Evolutionary conservation across 441 rosid genomes (phyloP), one percentile per base, ranked within the genome.

Genomic region (Gossypium gossypioides): DNA sequence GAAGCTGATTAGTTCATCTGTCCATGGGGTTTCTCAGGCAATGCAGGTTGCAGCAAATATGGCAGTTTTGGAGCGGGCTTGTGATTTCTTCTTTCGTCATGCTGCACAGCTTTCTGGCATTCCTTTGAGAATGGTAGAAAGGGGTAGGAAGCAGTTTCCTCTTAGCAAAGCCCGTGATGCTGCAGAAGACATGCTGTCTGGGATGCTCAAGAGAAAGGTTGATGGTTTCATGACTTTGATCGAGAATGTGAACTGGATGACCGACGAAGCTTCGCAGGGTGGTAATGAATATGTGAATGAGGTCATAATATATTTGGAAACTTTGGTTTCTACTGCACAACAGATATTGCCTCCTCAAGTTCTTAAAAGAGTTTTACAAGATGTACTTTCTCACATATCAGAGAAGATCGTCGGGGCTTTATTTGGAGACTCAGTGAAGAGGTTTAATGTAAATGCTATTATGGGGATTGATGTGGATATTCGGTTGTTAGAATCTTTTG

Each of bases 401-500:
- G 32, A 56, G 60, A 56, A 56, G 60, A 56, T 22, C 13, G 60
- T 56, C 4, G 60, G 32, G 32, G 60, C 60, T 21, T 55, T 55
- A 55, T 27, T 22, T 4, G 32, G 32, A 56, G 61, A 56, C 12
- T 56, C 32, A 3, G 61, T 56, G 32, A 56, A 56, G 61, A 56
- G 61, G 15, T 56, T 56, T 22, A 56, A 56, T 3, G 61, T 10
- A 22, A 56, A 56, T 56, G 61, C 61, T 56, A 56, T 22, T 10
- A 22, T 1, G 16, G 61, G 61, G 61, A 22, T 56, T 22, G 61
- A 56, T 56, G 61, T 57, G 25, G 61, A 57, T 12, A 4, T 57
- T 57, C 34, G 34, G 61, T 57, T 57, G 61, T 12, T 57, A 57
- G 61, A 57, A 57, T 57, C 61, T 57, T 57, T 57, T 12, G 61